Conservation (phyloP, 1,284 basidiomycete species). For the Ceratobasidium sp. region DNA sequence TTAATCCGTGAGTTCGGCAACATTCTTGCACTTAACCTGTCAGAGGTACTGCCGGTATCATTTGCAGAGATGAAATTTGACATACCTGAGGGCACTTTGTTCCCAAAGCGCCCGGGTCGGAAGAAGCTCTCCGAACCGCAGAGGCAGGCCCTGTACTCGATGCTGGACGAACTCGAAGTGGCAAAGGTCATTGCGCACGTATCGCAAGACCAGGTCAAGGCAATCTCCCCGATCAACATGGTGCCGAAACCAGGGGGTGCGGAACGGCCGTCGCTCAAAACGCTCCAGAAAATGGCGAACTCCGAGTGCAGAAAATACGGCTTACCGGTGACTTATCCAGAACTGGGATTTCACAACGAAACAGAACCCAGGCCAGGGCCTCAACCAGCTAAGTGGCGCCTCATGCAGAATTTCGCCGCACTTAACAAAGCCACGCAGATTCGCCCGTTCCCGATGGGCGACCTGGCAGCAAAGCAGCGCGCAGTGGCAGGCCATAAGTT, state of each 20-base stretch:
- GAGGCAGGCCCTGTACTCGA: conserved; percentile 32
- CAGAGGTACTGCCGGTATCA: conserved; percentile 49
- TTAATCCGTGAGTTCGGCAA: conserved; percentile 48
- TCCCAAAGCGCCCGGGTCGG: conserved; percentile 45
- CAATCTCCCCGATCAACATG: conserved; percentile 46
- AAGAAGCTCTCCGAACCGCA: conserved; percentile 48
- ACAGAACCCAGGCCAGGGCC: not conserved
- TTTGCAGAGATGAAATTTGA: conserved; percentile 48
- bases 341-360: not conserved
- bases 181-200: conserved; percentile 46
- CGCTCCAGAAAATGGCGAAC: conserved; percentile 45
- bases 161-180: conserved; percentile 49
- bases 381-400: conserved; percentile 47
- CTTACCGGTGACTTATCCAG: not conserved
- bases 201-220: conserved; percentile 47
- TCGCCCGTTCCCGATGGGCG: conserved; percentile 41
- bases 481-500: conserved; percentile 37
- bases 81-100: conserved; percentile 25
- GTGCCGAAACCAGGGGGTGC: conserved; percentile 49
- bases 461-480: conserved; percentile 40
- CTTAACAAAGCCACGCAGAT: conserved; percentile 51
- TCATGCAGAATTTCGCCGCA: conserved; percentile 49
- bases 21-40: conserved; percentile 48
- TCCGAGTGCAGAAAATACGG: conserved; percentile 37
- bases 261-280: conserved; percentile 24